Percentiles rank a stretch among this genome's conserved stretches.
phyloP scores from a whole-genome alignment of 1,284 basidiomycete species.

The Stygiomarasmius scandens region DNA sequence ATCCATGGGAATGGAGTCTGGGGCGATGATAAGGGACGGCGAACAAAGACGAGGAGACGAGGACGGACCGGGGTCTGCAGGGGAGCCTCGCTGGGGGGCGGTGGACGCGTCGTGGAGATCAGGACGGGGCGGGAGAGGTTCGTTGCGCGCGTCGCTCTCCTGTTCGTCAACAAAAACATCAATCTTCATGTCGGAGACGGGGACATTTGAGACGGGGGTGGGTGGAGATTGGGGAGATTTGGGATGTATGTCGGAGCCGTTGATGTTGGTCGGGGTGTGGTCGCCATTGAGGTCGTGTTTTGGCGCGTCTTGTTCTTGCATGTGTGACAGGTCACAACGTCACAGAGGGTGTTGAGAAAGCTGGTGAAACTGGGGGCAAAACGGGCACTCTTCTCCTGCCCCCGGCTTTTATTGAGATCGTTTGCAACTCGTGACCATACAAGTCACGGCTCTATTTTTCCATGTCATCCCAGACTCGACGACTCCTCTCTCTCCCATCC shows the following conservation, averaged over 20 bases:
- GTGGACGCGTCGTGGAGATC: conserved; percentile 40
- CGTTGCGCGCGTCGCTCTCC: conserved; percentile 67
- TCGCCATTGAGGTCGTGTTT: conserved; percentile 35
- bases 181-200: conserved; percentile 58
- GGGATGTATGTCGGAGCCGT: conserved; percentile 32
- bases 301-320: conserved; percentile 54
- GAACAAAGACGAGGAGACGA: conserved; percentile 17
- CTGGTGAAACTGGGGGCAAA: conserved; percentile 2
- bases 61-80: conserved; percentile 54
- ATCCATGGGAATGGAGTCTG: conserved; percentile 30
- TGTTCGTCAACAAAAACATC: conserved; percentile 60
- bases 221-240: conserved; percentile 58
- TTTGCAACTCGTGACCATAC: conserved; percentile 38
- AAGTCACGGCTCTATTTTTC: conserved; percentile 59
- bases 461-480: conserved; percentile 25
- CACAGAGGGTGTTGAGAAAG: conserved; percentile 3
- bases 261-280: conserved; percentile 33
- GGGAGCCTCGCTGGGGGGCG: conserved; percentile 44
- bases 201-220: conserved; percentile 43
- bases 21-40: conserved; percentile 23
- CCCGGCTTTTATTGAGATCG: background rate
- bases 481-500: conserved; percentile 21
- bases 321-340: conserved; percentile 32
- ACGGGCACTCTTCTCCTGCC: too few species aligned
- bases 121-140: conserved; percentile 51